phyloP scores from a whole-genome alignment of 306 rosid genomes.

The Fragaria ananassa region DNA sequence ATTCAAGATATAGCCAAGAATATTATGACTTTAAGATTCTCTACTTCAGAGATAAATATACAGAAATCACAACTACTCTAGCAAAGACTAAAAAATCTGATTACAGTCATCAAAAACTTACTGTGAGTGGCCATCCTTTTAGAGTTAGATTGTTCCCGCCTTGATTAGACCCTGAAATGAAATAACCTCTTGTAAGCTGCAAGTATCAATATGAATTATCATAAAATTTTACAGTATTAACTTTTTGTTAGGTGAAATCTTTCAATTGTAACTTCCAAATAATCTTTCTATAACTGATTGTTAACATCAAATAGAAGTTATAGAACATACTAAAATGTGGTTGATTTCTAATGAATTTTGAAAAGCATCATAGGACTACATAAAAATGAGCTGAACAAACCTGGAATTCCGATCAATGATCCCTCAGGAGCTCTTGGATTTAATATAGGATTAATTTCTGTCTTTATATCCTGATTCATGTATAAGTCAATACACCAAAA shows the following conservation, averaged over 20 bases:
- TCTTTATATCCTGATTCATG: constrained; percentile 75
- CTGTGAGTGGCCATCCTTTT: constrained; percentile 98
- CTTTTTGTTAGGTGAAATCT: neutral
- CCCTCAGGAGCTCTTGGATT: constrained; percentile 95
- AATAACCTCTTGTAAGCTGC: constrained; percentile 27
- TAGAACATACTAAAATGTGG: neutral
- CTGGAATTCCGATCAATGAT: constrained; percentile 82
- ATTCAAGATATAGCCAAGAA: neutral
- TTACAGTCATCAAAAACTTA: constrained; percentile 33
- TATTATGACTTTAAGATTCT: neutral
- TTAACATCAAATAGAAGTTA: constrained; percentile 8
- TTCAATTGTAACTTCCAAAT: constrained; percentile 15
- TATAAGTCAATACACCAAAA: constrained; percentile 28
- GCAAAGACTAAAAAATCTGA: neutral
- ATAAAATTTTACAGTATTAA: neutral
- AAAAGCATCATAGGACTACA: constrained; percentile 16
- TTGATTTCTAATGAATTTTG: constrained; percentile 7
- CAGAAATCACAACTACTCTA: neutral
- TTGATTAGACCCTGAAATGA: constrained; percentile 86
- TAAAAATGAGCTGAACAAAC: constrained; percentile 24
- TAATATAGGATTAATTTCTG: constrained; percentile 80
- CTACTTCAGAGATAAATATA: neutral
- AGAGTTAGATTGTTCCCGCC: constrained; percentile 88
- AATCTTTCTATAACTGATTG: constrained; percentile 6
- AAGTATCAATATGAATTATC: constrained; percentile 22